Conservation (phyloP, 2,329 filamentous ascomycete genomes). For the Neocucurbitaria cava region DNA sequence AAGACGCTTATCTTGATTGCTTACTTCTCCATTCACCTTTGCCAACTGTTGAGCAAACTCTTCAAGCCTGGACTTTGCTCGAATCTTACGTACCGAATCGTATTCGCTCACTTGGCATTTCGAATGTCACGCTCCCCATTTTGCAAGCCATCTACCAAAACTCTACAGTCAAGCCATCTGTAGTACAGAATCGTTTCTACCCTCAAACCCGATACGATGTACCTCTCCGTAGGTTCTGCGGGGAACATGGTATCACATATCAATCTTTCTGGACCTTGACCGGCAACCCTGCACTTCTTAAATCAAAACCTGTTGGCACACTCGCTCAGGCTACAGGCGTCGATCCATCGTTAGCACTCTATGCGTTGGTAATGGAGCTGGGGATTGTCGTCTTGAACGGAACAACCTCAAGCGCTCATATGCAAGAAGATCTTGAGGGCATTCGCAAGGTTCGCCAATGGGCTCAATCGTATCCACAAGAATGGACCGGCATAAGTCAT, state of each 20-base stretch:
- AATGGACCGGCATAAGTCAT: slow-evolving; percentile 55
- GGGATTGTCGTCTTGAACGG: slow-evolving; percentile 63
- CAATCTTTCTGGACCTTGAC: slow-evolving; percentile 69
- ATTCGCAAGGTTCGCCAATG: slow-evolving; percentile 52
- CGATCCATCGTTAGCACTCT: slow-evolving; percentile 59
- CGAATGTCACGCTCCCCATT: slow-evolving; percentile 69
- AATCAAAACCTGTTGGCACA: slow-evolving; percentile 54
- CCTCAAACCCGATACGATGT: slow-evolving; percentile 65
- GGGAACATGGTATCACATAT: slow-evolving; percentile 60
- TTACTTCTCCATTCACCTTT: slow-evolving; percentile 67
- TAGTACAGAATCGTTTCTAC: slow-evolving; percentile 81
- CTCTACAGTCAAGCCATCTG: slow-evolving; percentile 60
- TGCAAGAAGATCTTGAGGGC: slow-evolving; percentile 60
- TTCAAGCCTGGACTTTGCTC: slow-evolving; percentile 71
- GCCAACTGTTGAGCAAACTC: slow-evolving; percentile 58
- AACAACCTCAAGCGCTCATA: slow-evolving; percentile 60
- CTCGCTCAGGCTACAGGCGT: slow-evolving; percentile 57
- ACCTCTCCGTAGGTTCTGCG: slow-evolving; percentile 64
- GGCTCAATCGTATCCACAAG: slow-evolving; percentile 53
- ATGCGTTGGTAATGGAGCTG: slow-evolving; percentile 63
- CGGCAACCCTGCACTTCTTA: slow-evolving; percentile 62
- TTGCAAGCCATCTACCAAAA: slow-evolving; percentile 61
- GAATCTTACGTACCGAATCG: slow-evolving; percentile 69
- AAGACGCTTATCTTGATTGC: slow-evolving; percentile 62
- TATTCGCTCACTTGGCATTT: slow-evolving; percentile 75